Base-by-base conservation (phyloP, 129 eudicot species). In the Erigeron canadensis region DNA sequence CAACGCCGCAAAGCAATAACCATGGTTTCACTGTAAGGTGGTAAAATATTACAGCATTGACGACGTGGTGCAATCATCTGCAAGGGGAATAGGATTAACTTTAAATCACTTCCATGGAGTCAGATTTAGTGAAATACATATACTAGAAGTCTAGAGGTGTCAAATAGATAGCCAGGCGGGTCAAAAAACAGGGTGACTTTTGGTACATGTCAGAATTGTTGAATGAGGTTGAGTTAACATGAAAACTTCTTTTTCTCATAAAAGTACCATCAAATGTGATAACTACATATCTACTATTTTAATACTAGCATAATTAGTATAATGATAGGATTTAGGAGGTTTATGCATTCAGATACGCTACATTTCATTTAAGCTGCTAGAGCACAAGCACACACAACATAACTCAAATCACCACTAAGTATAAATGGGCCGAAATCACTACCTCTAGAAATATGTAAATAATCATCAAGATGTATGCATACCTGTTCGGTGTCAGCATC, bases 51-150 rank as follows among this genome's bases (percentile, higher is more conserved):
- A 75, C 97, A 91, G 79, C 97, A 91, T 37, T 80, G 83, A 58
- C 97, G 92, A 74, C 97, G 95, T 3, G 72, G 87, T 44, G 84
- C 65, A 61, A 69, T 79, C 76, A 84, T 57, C 95, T 88, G 71
- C 73, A 76, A 7, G 3, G 18, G 37, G 46, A 40, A 68, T 21
- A 42, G 10, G 12, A 56, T 8, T 7, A 60, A 56, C 16, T 3
- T 15, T 8, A 7, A 2, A 4, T 8, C 42, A 37, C 34, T 72
- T 44, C 61, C 59, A 72, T 17, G 51, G 61, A 17, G 34, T 41
- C 28, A 51, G 19, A 17, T 64, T 51, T 37, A 17, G 16, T 7
- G 34, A 42, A 39, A 38, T 11, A 58, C 6, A n/a, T n/a, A n/a
- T n/a, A n/a, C n/a, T n/a, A n/a, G n/a, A n/a, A n/a, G n/a, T n/a